phyloP scores from a whole-genome alignment of 169 alveolate genomes.

The Plasmodium vivax region DNA sequence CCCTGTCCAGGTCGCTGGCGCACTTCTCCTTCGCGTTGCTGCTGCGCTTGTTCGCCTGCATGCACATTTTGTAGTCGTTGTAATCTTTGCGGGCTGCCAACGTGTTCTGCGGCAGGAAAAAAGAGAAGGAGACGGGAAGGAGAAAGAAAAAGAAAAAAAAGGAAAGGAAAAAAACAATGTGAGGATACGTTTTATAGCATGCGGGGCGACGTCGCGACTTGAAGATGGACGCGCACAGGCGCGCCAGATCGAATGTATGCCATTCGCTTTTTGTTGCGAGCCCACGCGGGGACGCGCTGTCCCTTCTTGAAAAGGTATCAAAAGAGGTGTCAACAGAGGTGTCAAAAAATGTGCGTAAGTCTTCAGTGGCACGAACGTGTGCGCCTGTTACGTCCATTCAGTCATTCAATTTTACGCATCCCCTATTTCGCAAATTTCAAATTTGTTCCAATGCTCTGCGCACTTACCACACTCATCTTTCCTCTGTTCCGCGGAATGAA shows the following conservation, averaged over 20 bases:
- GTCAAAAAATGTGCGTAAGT: not conserved
- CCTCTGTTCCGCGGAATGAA: not conserved
- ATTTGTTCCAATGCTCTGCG: not conserved
- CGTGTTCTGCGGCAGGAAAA: not conserved
- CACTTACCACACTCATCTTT: conserved; percentile 40
- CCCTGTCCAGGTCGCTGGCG: conserved; percentile 2
- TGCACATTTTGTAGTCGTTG: conserved; percentile 46
- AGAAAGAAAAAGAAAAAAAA: too few relatives aligned
- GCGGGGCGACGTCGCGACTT: not conserved
- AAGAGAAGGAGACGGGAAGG: not conserved
- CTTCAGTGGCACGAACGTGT: not conserved
- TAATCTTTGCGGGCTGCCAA: conserved; percentile 27
- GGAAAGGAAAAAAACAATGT: not conserved
- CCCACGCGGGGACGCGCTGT: not conserved
- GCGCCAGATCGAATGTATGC: not conserved
- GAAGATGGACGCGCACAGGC: not conserved
- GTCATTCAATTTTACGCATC: not conserved
- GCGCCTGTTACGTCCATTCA: not conserved
- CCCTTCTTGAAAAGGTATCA: not conserved
- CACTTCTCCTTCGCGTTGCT: conserved; percentile 18
- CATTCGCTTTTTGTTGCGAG: not conserved
- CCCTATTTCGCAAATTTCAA: not conserved
- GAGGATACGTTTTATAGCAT: not conserved
- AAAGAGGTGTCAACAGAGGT: too few relatives aligned
- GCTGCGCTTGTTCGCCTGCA: conserved; percentile 5